Percentiles rank a stretch among this genome's conserved stretches.
Conservation (phyloP, 371 early-diverging fungal genomes). For the Mucor mucedo region DNA sequence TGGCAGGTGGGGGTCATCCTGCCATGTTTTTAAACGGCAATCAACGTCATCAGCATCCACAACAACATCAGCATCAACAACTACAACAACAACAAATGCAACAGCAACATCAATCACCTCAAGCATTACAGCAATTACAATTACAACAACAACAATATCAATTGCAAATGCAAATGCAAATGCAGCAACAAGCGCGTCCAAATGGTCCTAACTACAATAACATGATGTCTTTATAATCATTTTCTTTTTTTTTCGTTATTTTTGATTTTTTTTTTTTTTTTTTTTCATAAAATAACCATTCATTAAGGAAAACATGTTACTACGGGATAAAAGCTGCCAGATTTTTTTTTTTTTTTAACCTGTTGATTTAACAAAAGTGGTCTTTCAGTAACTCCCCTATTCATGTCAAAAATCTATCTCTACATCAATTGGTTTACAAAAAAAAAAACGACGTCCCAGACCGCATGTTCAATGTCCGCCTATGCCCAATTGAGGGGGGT, state of each 20-base stretch:
- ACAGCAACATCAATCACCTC: conserved; percentile 19
- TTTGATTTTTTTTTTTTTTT: conserved; percentile 3
- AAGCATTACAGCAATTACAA: conserved; percentile 16
- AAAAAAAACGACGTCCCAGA: not conserved
- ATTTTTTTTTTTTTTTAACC: no score
- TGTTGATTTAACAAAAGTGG: no score
- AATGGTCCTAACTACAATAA: conserved; percentile 19
- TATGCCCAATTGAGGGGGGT: no score
- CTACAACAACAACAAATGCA: conserved; percentile 27
- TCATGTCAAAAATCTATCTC: no score
- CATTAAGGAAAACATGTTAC: no score
- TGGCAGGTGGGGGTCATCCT: conserved; percentile 26
- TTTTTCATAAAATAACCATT: not conserved
- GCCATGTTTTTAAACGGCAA: conserved; percentile 26
- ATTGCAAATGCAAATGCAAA: conserved; percentile 22
- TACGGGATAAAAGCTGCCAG: no score
- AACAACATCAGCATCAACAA: conserved; percentile 26
- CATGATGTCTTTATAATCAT: conserved; percentile 23
- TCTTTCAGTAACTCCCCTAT: no score
- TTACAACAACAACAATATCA: conserved; percentile 27
- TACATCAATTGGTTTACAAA: not conserved
- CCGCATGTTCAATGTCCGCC: not conserved
- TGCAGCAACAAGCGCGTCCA: conserved; percentile 12
- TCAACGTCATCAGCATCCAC: conserved; percentile 9
- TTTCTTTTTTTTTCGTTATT: not conserved